Base-by-base conservation (phyloP, 192 early-diverging fungal species). In the Coemansia sp. region DNA sequence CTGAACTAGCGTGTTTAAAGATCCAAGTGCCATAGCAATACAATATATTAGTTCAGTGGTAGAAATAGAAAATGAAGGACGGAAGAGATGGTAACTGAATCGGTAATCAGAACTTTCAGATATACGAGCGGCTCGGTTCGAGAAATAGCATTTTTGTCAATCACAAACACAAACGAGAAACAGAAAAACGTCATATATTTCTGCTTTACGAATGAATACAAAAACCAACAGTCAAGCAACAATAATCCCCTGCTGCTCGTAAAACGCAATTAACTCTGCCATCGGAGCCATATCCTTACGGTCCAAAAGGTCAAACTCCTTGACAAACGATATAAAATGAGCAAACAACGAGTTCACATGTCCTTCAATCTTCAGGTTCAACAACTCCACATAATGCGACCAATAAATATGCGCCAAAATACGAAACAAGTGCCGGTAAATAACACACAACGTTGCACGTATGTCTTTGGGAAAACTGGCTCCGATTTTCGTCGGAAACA, bases 331-430 rank as follows among this genome's bases (percentile, higher is more conserved):
- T 37, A 94, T 85, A 73, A 98, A 92, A 66, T 98, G 95, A 1
- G 96, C 93, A 87, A 96, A 95, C 13, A 98, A 81, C 2, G 96
- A 92, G 84, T 98, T 98, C 62, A 97, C 86, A 68, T 98, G 96
- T 0, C 86, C 86, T 65, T 98, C 94, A 45, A 90, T 86, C 35
- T 82, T 84, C 27, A 97, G 71, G 67, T 88, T 88, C 35, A 96
- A 78, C 37, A 98, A 83, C 67, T 90, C 88, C 53, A 90, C 89
- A 61, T 92, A 96, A 72, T 98, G 96, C 11, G 84, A 68, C 75
- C 93, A 89, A 72, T 95, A 98, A 37, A 98, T 93, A 71, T 98
- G 96, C 3, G 90, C 93, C 73, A 98, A 88, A 13, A 98, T 83
- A 39, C 93, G 87, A 57, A 93, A 90, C 57, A 96, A 71, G 47